Evolutionary conservation across 352 stramenopile species (phyloP).

Genomic region (Phytophthora europaea): DNA sequence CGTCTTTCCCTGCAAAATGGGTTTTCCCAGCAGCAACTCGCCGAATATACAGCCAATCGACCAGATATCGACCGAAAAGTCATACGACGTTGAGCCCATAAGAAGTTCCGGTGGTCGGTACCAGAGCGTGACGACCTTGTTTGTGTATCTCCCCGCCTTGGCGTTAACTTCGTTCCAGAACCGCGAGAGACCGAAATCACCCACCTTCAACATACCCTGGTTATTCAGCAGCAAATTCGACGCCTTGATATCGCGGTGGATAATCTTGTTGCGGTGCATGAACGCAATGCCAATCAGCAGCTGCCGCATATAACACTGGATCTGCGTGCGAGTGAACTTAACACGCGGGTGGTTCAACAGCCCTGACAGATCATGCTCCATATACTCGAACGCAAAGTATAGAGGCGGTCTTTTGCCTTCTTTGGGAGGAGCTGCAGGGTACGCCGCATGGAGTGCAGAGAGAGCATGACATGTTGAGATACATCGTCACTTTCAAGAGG

Average conservation of each 20-base stretch:
- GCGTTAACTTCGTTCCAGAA: slow-evolving; percentile 91
- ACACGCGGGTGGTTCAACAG: slow-evolving; percentile 86
- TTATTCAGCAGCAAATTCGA: slow-evolving; percentile 91
- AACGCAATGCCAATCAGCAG: slow-evolving; percentile 84
- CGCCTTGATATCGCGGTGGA: slow-evolving; percentile 90
- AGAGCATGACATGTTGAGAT: slow-evolving; percentile 23
- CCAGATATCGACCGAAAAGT: slow-evolving; percentile 95
- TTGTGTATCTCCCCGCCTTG: slow-evolving; percentile 89
- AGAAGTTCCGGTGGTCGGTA: slow-evolving; percentile 95
- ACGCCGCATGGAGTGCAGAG: slow-evolving; percentile 4
- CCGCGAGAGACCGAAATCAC: slow-evolving; percentile 83
- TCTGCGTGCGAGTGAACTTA: slow-evolving; percentile 87
- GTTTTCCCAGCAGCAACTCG: slow-evolving; percentile 80
- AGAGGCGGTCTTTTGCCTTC: slow-evolving; percentile 87
- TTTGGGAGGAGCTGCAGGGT: slow-evolving; percentile 65
- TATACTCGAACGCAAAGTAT: slow-evolving; percentile 91
- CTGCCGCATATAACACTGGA: slow-evolving; percentile 91
- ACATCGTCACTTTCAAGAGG: slow-evolving; percentile 2
- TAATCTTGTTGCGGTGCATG: slow-evolving; percentile 92
- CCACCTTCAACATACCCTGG: slow-evolving; percentile 86
- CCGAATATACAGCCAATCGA: slow-evolving; percentile 93
- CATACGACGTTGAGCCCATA: slow-evolving; percentile 93
- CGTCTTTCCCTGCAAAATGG: slow-evolving; percentile 85
- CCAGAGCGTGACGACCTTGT: slow-evolving; percentile 97
- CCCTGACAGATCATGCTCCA: slow-evolving; percentile 88